Conservation (phyloP, 805 yeast species). For the Candida railenensis region DNA sequence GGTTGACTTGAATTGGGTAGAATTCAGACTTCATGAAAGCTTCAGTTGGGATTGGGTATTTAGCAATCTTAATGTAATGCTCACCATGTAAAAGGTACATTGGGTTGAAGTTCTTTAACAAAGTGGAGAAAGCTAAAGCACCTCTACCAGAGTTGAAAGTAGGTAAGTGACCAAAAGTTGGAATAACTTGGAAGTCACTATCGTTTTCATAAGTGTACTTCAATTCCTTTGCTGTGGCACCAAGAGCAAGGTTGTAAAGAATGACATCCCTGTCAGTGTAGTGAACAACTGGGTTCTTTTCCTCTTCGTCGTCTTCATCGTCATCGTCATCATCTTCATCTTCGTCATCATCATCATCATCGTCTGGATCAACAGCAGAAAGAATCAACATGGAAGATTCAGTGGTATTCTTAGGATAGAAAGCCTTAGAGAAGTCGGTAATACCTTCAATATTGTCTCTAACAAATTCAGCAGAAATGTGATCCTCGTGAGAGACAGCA, state of each 20-base stretch:
- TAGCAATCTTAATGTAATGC: slow-evolving; percentile 76
- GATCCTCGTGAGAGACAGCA: slow-evolving; percentile 56
- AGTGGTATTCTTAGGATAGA: slow-evolving; percentile 58
- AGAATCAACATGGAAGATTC: slow-evolving; percentile 83
- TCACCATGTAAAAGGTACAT: slow-evolving; percentile 92
- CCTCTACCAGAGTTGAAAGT: slow-evolving; percentile 64
- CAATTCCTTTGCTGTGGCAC: slow-evolving; percentile 76
- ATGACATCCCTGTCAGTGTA: slow-evolving; percentile 72
- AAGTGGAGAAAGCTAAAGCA: slow-evolving; percentile 54
- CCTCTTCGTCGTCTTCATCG: slow-evolving; percentile 35
- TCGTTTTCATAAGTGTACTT: slow-evolving; percentile 77
- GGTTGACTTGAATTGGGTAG: slow-evolving; percentile 69
- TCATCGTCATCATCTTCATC: slow-evolving; percentile 44
- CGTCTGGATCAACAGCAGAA: slow-evolving; percentile 53
- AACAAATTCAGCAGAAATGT: slow-evolving; percentile 66
- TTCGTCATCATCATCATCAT: slow-evolving; percentile 47
- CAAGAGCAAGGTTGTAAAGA: slow-evolving; percentile 85
- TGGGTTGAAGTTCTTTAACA: slow-evolving; percentile 83
- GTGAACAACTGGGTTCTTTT: slow-evolving; percentile 45
- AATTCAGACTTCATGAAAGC: slow-evolving; percentile 62
- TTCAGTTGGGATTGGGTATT: slow-evolving; percentile 76
- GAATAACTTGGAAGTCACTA: slow-evolving; percentile 77
- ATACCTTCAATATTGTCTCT: slow-evolving; percentile 65
- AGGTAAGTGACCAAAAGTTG: slow-evolving; percentile 89
- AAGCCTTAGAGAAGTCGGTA: slow-evolving; percentile 56